phyloP scores from a whole-genome alignment of 345 rosid species.

The Erysimum cheiranthoides region DNA sequence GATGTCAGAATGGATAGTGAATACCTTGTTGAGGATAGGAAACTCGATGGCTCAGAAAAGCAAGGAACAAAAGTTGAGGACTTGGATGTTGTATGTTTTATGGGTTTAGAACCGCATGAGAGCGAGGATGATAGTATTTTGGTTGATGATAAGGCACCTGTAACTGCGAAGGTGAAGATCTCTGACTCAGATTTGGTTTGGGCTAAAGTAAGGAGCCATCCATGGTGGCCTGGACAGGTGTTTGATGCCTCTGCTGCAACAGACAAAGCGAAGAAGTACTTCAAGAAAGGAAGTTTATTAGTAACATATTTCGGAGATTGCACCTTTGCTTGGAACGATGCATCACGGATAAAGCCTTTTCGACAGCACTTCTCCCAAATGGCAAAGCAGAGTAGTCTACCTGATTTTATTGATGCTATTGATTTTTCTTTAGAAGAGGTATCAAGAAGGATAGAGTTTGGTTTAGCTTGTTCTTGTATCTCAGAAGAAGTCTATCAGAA shows the following conservation, averaged over 20 bases:
- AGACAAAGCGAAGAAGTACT: conserved; percentile 64
- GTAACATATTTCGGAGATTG: conserved; percentile 79
- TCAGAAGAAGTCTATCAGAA: conserved; percentile 51
- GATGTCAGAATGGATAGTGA: conserved; percentile 9
- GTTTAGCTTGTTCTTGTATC: conserved; percentile 75
- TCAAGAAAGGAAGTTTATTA: conserved; percentile 58
- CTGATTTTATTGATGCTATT: conserved; percentile 59
- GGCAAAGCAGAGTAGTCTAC: conserved; percentile 64
- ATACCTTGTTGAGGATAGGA: conserved; percentile 21
- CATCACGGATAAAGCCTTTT: conserved; percentile 67
- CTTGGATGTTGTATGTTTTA: conserved; percentile 6
- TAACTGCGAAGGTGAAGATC: conserved; percentile 34
- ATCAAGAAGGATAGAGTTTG: conserved; percentile 72
- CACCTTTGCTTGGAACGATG: conserved; percentile 77
- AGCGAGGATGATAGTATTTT: conserved; percentile 1
- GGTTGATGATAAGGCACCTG: conserved; percentile 19
- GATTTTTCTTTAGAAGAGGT: conserved; percentile 78
- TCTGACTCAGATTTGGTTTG: conserved; percentile 72
- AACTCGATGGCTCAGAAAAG: conserved; percentile 28
- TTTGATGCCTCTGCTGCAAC: conserved; percentile 62
- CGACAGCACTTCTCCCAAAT: conserved; percentile 57
- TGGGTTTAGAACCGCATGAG: conserved; percentile 36
- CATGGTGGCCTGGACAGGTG: conserved; percentile 95
- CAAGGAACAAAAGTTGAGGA: conserved; percentile 39
- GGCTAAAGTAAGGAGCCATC: conserved; percentile 91